These are phyloP conservation scores for Exophiala mesophila DNA, from an alignment of 2,329 filamentous ascomycete genomes.

Conservation along the genomic window DNA sequence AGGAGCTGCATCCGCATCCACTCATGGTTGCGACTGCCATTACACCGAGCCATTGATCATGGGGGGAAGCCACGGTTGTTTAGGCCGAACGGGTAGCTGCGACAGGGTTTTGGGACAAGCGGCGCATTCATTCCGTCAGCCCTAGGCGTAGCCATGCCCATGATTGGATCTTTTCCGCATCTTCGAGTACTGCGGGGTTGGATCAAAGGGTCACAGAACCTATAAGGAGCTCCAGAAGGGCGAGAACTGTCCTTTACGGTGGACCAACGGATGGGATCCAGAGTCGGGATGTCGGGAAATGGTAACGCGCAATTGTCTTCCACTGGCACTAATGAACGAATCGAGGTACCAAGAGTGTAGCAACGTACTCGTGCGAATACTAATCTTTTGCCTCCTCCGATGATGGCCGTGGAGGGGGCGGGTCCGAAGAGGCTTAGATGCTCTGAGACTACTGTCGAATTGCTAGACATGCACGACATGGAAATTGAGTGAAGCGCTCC, in stretches of 20 bases:
- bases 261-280: slow-evolving; percentile 13
- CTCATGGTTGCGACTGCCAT: not conserved
- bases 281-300: not conserved
- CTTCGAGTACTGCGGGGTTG: slow-evolving; percentile 13
- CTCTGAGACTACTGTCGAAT: too few species aligned
- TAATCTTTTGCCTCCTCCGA: too few species aligned
- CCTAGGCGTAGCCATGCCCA: slow-evolving; percentile 1
- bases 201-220: not conserved
- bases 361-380: too few species aligned
- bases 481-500: too few species aligned
- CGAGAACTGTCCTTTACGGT: too few species aligned
- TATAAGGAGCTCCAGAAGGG: slow-evolving; percentile 2
- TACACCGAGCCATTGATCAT: slow-evolving; percentile 24
- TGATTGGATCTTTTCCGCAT: slow-evolving; percentile 4
- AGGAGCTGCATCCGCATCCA: too few species aligned
- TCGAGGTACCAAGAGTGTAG: too few species aligned
- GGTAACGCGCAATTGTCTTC: too few species aligned
- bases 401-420: too few species aligned
- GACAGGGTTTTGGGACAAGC: slow-evolving; percentile 3
- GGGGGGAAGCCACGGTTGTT: slow-evolving; percentile 5
- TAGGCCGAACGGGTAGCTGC: slow-evolving; percentile 11
- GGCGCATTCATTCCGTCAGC: slow-evolving; percentile 11
- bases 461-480: too few species aligned
- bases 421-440: too few species aligned
- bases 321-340: too few species aligned